Conservation (phyloP, 192 early-diverging fungal species). For the Gryganskiella cystojenkinii region DNA sequence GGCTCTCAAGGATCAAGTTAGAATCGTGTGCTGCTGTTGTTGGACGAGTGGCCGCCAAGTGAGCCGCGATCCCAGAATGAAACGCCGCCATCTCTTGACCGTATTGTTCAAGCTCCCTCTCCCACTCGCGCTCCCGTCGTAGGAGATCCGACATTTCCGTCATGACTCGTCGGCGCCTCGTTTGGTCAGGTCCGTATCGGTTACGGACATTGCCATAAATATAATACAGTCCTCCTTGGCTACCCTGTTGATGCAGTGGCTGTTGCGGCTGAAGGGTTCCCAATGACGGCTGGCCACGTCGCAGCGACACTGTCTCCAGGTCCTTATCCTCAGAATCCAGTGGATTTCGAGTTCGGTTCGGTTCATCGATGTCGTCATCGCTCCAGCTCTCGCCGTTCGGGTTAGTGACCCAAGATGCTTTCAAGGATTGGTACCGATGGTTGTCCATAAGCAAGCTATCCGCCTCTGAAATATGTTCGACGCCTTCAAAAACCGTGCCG, state of each 20-base stretch:
- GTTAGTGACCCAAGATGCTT: constrained; percentile 36
- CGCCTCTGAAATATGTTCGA: constrained; percentile 36
- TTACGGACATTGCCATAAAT: constrained; percentile 35
- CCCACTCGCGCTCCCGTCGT: constrained; percentile 43
- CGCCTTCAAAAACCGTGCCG: constrained; percentile 41
- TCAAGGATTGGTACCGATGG: constrained; percentile 27
- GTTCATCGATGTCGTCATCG: constrained; percentile 26
- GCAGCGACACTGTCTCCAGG: constrained; percentile 3
- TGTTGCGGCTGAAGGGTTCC: constrained; percentile 12
- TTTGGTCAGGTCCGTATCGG: constrained; percentile 13
- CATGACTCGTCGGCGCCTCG: constrained; percentile 26
- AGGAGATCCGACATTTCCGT: constrained; percentile 37
- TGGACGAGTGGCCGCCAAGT: no score
- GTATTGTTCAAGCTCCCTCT: constrained; percentile 22
- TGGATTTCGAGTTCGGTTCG: constrained; percentile 2
- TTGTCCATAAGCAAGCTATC: constrained; percentile 17
- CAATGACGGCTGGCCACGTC: constrained; percentile 2
- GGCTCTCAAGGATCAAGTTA: no score
- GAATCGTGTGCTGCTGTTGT: no score
- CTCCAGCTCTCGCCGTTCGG: constrained; percentile 51
- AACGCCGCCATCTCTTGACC: constrained; percentile 5
- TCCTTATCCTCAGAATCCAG: constrained; percentile 37
- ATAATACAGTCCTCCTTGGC: constrained; percentile 14
- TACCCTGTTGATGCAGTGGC: not conserved
- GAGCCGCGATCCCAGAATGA: not conserved